Evolutionary conservation across 1,284 basidiomycete genomes (phyloP).

Genomic region (Coniophora puteana): DNA sequence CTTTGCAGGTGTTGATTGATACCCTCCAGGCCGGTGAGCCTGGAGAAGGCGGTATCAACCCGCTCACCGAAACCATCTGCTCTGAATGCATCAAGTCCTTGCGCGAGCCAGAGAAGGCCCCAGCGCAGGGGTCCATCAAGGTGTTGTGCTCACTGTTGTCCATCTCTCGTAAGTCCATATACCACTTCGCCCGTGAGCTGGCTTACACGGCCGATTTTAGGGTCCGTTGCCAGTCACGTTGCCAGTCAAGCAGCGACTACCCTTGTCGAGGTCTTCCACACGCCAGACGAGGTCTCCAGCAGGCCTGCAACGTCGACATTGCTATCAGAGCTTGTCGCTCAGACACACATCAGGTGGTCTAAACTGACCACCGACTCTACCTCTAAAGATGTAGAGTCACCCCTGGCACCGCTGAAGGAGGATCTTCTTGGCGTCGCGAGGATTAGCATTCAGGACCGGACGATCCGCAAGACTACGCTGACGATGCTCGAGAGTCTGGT

Average conservation of each 20-base stretch:
- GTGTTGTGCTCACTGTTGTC: conserved; percentile 74
- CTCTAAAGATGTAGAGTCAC: conserved; percentile 29
- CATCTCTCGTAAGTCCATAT: conserved; percentile 67
- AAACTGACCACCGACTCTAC: conserved; percentile 7
- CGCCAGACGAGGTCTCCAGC: conserved; percentile 73
- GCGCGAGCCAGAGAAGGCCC: conserved; percentile 87
- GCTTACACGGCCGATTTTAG: conserved; percentile 36
- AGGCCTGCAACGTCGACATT: conserved; percentile 68
- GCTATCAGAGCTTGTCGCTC: conserved; percentile 56
- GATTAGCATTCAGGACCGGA: conserved; percentile 54
- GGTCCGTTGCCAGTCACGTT: conserved; percentile 65
- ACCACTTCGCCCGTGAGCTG: conserved; percentile 1
- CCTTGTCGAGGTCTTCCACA: conserved; percentile 71
- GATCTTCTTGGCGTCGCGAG: conserved; percentile 67
- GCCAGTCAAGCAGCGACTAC: conserved; percentile 68
- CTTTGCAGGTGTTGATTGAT: conserved; percentile 67
- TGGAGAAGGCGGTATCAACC: conserved; percentile 41
- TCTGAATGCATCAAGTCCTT: conserved; percentile 78
- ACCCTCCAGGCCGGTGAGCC: conserved; percentile 58
- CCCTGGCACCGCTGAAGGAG: conserved; percentile 69
- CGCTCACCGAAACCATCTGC: conserved; percentile 71
- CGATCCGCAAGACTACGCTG: conserved; percentile 58
- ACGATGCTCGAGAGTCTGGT: conserved; percentile 61
- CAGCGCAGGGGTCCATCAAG: conserved; percentile 82
- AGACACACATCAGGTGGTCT: too few species aligned